Conservation (phyloP, 495 filamentous ascomycete species). For the Trichodelitschia bisporula region DNA sequence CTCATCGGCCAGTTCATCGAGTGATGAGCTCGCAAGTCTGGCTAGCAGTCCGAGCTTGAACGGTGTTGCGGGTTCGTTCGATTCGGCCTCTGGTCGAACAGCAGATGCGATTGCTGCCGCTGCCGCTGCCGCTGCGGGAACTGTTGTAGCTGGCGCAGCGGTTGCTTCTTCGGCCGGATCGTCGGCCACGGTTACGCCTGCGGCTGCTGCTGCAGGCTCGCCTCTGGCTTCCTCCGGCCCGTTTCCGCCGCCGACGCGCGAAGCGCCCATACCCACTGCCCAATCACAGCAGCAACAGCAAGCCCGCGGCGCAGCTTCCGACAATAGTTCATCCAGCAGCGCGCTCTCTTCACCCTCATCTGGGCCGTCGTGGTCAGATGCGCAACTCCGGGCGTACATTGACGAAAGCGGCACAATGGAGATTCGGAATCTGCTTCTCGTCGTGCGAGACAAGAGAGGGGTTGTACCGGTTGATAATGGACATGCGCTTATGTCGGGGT, state of each 20-base stretch:
- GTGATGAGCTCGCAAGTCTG: too few relatives aligned
- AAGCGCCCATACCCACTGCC: constrained; percentile 6
- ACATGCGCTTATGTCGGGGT: constrained; percentile 54
- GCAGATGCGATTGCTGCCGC: not conserved
- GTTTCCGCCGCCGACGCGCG: constrained; percentile 5
- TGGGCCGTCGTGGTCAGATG: constrained; percentile 52
- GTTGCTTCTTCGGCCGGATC: constrained; percentile 2
- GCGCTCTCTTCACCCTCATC: constrained; percentile 1
- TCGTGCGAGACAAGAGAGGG: constrained; percentile 76
- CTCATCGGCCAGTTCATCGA: not conserved
- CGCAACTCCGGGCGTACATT: constrained; percentile 63
- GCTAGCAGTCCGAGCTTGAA: too few relatives aligned
- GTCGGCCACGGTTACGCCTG: constrained; percentile 5
- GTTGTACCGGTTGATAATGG: constrained; percentile 50
- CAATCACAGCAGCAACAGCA: not conserved
- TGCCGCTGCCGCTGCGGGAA: not conserved
- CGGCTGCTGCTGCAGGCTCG: not conserved
- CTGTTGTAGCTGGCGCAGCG: not conserved
- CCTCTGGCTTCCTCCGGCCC: constrained; percentile 1
- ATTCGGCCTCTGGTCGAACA: too few relatives aligned
- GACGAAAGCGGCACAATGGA: constrained; percentile 85
- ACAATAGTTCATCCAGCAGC: not conserved
- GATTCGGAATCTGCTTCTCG: constrained; percentile 67
- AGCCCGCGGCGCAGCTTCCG: not conserved
- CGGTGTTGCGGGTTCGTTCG: too few relatives aligned